These are phyloP conservation scores for Pelargonium fulgidum DNA, from an alignment of 441 rosid species.

Conservation along the genomic window DNA sequence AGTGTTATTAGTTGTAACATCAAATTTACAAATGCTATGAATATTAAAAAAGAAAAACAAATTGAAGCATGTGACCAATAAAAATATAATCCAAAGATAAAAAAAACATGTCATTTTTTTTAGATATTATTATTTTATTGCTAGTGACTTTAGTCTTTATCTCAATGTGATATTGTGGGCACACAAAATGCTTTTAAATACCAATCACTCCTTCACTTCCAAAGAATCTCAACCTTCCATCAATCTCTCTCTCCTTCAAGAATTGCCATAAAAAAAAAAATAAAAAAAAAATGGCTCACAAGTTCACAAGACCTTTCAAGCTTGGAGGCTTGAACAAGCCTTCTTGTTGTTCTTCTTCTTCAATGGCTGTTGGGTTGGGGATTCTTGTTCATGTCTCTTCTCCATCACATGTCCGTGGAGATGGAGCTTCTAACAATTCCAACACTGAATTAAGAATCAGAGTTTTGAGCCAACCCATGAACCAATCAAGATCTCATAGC, in stretches of 20 bases:
- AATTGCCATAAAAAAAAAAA: no score
- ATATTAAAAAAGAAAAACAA: no score
- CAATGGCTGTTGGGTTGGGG: constrained; percentile 44
- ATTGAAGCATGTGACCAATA: no score
- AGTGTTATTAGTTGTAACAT: no score
- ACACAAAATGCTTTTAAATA: constrained; percentile 13
- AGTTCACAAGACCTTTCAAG: constrained; percentile 20
- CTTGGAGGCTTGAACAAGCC: not conserved
- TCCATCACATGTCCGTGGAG: not conserved
- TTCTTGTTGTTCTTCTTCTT: not conserved
- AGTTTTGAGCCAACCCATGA: constrained; percentile 1
- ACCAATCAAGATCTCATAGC: constrained; percentile 31
- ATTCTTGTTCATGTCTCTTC: constrained; percentile 31
- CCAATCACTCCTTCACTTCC: constrained; percentile 9
- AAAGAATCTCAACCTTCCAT: constrained; percentile 3
- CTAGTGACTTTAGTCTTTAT: not conserved
- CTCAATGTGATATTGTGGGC: not conserved
- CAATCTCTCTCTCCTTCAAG: not conserved
- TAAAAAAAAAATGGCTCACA: constrained; percentile 18
- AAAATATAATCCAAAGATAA: no score
- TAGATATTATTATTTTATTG: not conserved
- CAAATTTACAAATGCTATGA: no score
- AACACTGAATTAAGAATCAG: constrained; percentile 30
- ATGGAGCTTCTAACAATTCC: not conserved
- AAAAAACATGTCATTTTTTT: no score